Evolutionary conservation across 768 basidiomycete genomes (phyloP).

Genomic region (Phallus indusiatus): DNA sequence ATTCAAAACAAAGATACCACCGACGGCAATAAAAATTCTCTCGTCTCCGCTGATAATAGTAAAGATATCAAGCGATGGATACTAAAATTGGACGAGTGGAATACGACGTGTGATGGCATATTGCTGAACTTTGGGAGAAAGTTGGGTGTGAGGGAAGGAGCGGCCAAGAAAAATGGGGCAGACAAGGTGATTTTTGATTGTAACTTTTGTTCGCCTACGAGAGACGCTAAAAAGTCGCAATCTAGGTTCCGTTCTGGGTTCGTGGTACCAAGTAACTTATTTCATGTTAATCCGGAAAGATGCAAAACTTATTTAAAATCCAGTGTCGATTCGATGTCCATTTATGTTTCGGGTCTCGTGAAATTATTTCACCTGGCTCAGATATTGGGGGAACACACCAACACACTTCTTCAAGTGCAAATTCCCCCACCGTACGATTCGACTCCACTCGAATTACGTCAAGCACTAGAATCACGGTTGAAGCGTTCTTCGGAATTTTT

Average conservation of each 20-base stretch:
- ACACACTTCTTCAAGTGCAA: slow-evolving; percentile 57
- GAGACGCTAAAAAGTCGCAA: not conserved
- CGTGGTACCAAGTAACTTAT: slow-evolving; percentile 71
- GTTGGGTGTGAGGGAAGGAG: slow-evolving; percentile 79
- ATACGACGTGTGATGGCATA: slow-evolving; percentile 66
- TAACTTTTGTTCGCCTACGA: not conserved
- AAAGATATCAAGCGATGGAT: slow-evolving; percentile 81
- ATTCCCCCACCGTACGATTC: slow-evolving; percentile 63
- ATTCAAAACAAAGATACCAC: slow-evolving; percentile 45
- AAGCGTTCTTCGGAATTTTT: slow-evolving; percentile 82
- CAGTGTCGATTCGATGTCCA: slow-evolving; percentile 82
- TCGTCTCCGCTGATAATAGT: slow-evolving; percentile 32
- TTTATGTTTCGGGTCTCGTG: slow-evolving; percentile 69
- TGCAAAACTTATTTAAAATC: not conserved
- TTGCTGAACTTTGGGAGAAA: slow-evolving; percentile 81
- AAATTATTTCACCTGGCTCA: slow-evolving; percentile 67
- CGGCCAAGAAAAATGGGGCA: slow-evolving; percentile 62
- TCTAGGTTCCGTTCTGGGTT: slow-evolving; percentile 54
- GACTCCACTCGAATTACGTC: slow-evolving; percentile 55
- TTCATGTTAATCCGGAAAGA: not conserved
- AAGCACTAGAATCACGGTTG: slow-evolving; percentile 61
- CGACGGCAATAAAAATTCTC: too few species aligned
- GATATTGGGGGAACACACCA: slow-evolving; percentile 80
- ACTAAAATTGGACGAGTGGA: slow-evolving; percentile 71
- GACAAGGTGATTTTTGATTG: slow-evolving; percentile 27